These are phyloP conservation scores for Psidium friedrichsthalianum DNA, from an alignment of 345 rosid genomes.

Conservation along the genomic window DNA sequence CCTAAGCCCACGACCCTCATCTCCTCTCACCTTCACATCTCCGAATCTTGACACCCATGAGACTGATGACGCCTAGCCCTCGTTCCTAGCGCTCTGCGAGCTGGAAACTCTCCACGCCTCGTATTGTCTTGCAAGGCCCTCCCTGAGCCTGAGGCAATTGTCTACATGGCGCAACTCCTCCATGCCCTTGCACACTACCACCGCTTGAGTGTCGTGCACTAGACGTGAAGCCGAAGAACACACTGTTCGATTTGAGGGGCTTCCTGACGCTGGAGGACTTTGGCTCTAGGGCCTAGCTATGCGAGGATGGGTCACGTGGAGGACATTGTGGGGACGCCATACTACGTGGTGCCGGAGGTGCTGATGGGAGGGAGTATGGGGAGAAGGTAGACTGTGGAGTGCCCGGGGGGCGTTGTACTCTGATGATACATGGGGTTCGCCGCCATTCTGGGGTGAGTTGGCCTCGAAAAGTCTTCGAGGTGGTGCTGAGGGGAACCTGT, in stretches of 20 bases:
- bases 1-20: conserved; percentile 59
- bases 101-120: conserved; percentile 35
- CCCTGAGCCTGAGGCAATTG: conserved; percentile 34
- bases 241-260: conserved; percentile 30
- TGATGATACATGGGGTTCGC: conserved; percentile 65
- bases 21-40: conserved; percentile 56
- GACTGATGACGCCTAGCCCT: conserved; percentile 41
- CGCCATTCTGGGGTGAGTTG: conserved; percentile 71
- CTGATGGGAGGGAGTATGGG: conserved; percentile 42
- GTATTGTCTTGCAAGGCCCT: conserved; percentile 14
- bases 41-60: conserved; percentile 43
- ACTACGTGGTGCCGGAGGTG: conserved; percentile 82
- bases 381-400: conserved; percentile 90
- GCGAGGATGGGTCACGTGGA: conserved; percentile 14
- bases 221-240: conserved; percentile 81
- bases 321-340: conserved; percentile 79
- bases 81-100: conserved; percentile 53
- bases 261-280: conserved; percentile 53
- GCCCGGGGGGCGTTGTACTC: conserved; percentile 62
- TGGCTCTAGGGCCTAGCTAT: conserved; percentile 53
- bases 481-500: conserved; percentile 44
- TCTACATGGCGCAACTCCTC: conserved; percentile 33
- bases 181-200: conserved; percentile 65
- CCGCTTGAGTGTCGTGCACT: conserved; percentile 46
- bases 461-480: conserved; percentile 55